These are phyloP conservation scores for Candida xiaguanensis DNA, from an alignment of 805 yeast genomes.

Conservation along the genomic window DNA sequence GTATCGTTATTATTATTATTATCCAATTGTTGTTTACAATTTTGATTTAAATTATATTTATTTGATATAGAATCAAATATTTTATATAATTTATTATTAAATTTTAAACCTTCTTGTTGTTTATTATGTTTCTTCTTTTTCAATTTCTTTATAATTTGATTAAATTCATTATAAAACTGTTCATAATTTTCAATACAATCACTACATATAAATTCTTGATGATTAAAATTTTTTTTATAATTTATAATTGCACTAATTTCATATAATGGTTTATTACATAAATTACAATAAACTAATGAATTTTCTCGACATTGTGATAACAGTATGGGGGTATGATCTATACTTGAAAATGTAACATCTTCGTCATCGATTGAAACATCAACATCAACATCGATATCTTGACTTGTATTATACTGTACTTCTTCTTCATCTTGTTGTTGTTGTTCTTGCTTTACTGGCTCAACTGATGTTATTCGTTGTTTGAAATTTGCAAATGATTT, in stretches of 20 bases:
- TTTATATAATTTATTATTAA: conserved; percentile 13
- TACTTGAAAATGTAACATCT: conserved; percentile 3
- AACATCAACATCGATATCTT: background rate
- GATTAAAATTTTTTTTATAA: conserved; percentile 14
- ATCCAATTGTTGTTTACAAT: background rate
- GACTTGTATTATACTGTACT: background rate
- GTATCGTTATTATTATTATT: background rate
- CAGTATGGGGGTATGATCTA: background rate
- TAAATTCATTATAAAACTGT: conserved; percentile 41
- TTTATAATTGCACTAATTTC: conserved; percentile 45
- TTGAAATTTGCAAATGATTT: conserved; percentile 39
- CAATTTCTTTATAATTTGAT: conserved; percentile 7
- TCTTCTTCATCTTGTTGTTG: too few relatives aligned
- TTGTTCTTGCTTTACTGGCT: background rate
- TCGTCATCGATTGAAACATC: conserved; percentile 3
- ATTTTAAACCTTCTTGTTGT: background rate
- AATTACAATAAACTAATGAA: conserved; percentile 51
- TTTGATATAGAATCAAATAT: conserved; percentile 17
- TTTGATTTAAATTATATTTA: conserved; percentile 15
- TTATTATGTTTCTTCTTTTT: conserved; percentile 1
- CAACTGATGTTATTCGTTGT: conserved; percentile 3
- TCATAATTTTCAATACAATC: conserved; percentile 60
- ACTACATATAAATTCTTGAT: conserved; percentile 59
- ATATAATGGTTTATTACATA: conserved; percentile 68
- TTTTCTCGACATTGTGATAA: conserved; percentile 11